Evolutionary conservation across 331 rosid species (phyloP).

Genomic region (Ulmus americana): DNA sequence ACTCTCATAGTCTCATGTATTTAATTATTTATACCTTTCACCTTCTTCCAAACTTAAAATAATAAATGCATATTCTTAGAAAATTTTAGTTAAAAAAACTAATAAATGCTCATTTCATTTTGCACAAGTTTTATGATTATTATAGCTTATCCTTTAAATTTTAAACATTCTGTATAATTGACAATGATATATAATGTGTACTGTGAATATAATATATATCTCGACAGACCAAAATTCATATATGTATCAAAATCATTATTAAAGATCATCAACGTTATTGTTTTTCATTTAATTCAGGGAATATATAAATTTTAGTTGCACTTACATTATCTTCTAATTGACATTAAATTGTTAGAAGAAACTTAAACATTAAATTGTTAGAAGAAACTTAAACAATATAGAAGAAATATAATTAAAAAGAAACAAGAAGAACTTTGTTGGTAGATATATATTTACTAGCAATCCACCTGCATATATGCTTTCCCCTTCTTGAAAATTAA

Average conservation of each 20-base stretch:
- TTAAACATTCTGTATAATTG: constrained; percentile 35
- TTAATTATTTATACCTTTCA: constrained; percentile 18
- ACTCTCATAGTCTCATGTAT: constrained; percentile 10
- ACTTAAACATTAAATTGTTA: constrained; percentile 11
- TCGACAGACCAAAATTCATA: constrained; percentile 32
- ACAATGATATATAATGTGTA: constrained; percentile 33
- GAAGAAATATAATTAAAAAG: not conserved
- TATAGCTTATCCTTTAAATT: constrained; percentile 33
- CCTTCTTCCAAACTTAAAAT: constrained; percentile 17
- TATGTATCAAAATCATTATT: constrained; percentile 30
- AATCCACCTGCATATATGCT: constrained; percentile 1
- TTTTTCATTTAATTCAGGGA: constrained; percentile 48
- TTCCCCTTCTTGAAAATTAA: not conserved
- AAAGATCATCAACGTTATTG: constrained; percentile 29
- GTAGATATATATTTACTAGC: not conserved
- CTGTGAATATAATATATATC: constrained; percentile 10
- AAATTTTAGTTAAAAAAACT: too few species aligned
- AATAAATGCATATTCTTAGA: constrained; percentile 35
- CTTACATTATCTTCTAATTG: constrained; percentile 5
- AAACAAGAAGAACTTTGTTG: not conserved
- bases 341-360: constrained; percentile 6
- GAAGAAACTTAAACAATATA: not conserved
- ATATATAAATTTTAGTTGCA: constrained; percentile 9
- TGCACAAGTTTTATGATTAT: constrained; percentile 28
- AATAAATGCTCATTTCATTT: constrained; percentile 17